A percentile compares a stretch with the other conserved stretches of the same genome.
phyloP scores from a whole-genome alignment of 1,284 basidiomycete species.

The Caloboletus inedulis region DNA sequence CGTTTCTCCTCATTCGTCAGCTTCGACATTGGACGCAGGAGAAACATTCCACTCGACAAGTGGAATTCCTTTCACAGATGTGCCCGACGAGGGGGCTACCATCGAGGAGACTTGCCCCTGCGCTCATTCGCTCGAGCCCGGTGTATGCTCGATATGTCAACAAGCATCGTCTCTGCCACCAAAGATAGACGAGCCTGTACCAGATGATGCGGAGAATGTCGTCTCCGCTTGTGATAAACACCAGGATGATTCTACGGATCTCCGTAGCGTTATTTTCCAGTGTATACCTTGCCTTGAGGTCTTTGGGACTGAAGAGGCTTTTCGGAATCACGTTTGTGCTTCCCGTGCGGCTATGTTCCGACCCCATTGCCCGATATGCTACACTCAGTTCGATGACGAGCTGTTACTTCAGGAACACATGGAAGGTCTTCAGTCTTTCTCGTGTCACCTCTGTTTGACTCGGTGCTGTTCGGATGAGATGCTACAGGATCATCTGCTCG shows the following conservation, averaged over 20 bases:
- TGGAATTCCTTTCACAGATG: background rate
- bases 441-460: slow-evolving; percentile 21
- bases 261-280: background rate
- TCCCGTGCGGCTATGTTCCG: slow-evolving; percentile 8
- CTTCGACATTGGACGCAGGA: slow-evolving; percentile 1
- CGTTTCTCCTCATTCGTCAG: slow-evolving; percentile 3
- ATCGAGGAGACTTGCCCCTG: background rate
- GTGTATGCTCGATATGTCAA: slow-evolving; percentile 13
- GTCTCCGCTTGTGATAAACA: background rate
- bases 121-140: background rate
- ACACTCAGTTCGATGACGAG: slow-evolving; percentile 22
- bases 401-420: slow-evolving; percentile 20
- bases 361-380: slow-evolving; percentile 25
- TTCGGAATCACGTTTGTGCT: slow-evolving; percentile 20
- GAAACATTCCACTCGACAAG: slow-evolving; percentile 14
- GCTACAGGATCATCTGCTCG: slow-evolving; percentile 28
- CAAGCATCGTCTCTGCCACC: background rate
- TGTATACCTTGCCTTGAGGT: slow-evolving; percentile 19
- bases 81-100: background rate
- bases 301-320: slow-evolving; percentile 15
- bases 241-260: background rate
- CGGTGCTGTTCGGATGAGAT: slow-evolving; percentile 27
- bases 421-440: slow-evolving; percentile 9
- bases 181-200: background rate
- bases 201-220: background rate